Percentiles rank a stretch among this genome's conserved stretches.
These are phyloP conservation scores for Ceratocystiopsis minuta DNA, from an alignment of 2,329 filamentous ascomycete species.

Conservation along the genomic window DNA sequence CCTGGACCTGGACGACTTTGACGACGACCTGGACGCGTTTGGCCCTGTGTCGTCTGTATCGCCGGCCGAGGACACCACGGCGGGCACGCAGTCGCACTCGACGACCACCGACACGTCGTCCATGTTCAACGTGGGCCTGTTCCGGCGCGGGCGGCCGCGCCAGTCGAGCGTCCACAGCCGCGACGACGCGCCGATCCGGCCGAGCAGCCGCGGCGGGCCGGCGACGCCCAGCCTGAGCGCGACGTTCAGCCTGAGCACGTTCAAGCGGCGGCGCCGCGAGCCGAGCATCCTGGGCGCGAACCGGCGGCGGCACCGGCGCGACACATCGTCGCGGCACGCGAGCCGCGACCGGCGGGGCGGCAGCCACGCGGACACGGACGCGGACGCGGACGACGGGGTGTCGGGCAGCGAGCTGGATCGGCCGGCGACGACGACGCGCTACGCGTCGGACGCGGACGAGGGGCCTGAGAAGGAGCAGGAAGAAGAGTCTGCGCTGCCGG, in stretches of 20 bases:
- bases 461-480: too few species aligned
- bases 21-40: constrained; percentile 9
- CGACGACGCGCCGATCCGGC: constrained; percentile 32
- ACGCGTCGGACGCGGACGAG: background rate
- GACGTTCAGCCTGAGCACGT: constrained; percentile 37
- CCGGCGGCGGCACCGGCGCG: constrained; percentile 22
- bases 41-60: background rate
- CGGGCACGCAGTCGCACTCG: background rate
- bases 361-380: constrained; percentile 3
- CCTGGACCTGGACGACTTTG: background rate
- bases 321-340: constrained; percentile 21
- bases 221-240: constrained; percentile 30
- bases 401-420: constrained; percentile 3
- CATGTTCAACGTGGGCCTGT: constrained; percentile 26
- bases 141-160: constrained; percentile 25
- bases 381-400: background rate
- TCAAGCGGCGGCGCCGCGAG: constrained; percentile 38
- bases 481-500: too few species aligned
- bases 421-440: background rate
- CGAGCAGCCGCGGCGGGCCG: constrained; percentile 32
- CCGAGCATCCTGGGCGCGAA: constrained; percentile 42
- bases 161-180: constrained; percentile 32
- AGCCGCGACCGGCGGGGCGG: constrained; percentile 8
- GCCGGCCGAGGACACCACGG: background rate
- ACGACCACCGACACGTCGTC: constrained; percentile 24